Evolutionary conservation across 2,329 filamentous ascomycete genomes (phyloP), one percentile per base, ranked within the genome.

Genomic region (Pseudocercospora vitis): DNA sequence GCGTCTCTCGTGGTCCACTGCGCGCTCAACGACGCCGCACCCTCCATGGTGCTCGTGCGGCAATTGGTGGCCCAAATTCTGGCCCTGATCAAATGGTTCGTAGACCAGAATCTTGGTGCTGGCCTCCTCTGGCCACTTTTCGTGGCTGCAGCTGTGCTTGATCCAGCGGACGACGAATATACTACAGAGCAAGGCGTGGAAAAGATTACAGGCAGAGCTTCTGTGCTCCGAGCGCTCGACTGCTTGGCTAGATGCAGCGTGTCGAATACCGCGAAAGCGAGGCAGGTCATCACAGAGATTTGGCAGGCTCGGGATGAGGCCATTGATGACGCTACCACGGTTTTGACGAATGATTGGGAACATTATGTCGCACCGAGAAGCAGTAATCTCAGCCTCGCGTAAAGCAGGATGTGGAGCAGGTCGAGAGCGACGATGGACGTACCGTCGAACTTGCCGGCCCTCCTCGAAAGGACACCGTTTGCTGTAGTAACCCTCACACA

Each of bases 221-320:
- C 24, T 12, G 44, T 47, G 9, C 44, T 47, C 7, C 14, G 24
- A 29, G 44, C 44, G 8, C 44, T 47, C 5, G 44, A 47, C 16
- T 31, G 26, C 16, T 26, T 47, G 7, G n/a, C 44, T 11, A 19
- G 18, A 5, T 29, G 14, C 8, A 47, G 44, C 26, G 44, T 47
- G 8, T 29, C 44, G 16, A 47, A 47, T 47, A 21, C 26, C n/a
- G 14, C 16, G n/a, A 47, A 32, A 32, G 44, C 44, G 14, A 29
- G 44, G 11, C 44, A 47, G 23, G 23, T 32, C 5, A 47, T 47
- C 14, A 32, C 29, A 16, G 44, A 47, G 18, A 47, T 47, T 3
- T 47, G 44, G 44, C 44, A 47, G 32, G 44, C 24, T 12, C 44
- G 44, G 14, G 44, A 47, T 5, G 44, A 47, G 32, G 44, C 44